Conservation (phyloP, 495 filamentous ascomycete species). For the Hypoxylon fuscum region DNA sequence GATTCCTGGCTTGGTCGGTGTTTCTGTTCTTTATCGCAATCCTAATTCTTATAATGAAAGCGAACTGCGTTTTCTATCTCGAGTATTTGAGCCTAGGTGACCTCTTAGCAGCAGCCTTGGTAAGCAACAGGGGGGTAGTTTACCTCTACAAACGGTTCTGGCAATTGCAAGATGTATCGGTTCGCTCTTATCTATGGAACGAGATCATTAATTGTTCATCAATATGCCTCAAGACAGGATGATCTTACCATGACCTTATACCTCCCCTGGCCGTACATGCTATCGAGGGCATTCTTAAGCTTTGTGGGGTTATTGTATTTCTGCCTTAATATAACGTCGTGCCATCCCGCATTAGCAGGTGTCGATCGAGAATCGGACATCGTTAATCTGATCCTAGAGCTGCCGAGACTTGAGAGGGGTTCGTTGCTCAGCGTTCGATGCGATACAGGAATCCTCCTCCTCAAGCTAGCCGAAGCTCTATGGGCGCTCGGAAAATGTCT, state of each 20-base stretch:
- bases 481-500: neutral
- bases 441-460: too few relatives aligned
- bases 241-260: slow-evolving; percentile 19
- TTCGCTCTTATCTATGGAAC: slow-evolving; percentile 12
- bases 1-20: neutral
- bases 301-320: slow-evolving; percentile 28
- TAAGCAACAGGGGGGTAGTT: neutral
- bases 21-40: neutral
- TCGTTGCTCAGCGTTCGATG: too few relatives aligned
- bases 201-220: neutral
- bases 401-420: too few relatives aligned
- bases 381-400: neutral
- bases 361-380: neutral
- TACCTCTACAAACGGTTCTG: slow-evolving; percentile 8
- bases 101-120: too few relatives aligned
- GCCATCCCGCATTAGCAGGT: neutral
- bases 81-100: slow-evolving; percentile 1
- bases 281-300: slow-evolving; percentile 19
- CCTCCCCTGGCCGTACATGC: slow-evolving; percentile 14
- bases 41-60: slow-evolving; percentile 14
- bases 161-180: slow-evolving; percentile 15
- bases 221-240: neutral
- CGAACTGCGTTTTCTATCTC: slow-evolving; percentile 9
- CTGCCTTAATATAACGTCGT: slow-evolving; percentile 18
- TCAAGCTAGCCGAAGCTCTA: too few relatives aligned